Base-by-base conservation (phyloP, 805 yeast genomes). In the Wickerhamiella musiphila region DNA sequence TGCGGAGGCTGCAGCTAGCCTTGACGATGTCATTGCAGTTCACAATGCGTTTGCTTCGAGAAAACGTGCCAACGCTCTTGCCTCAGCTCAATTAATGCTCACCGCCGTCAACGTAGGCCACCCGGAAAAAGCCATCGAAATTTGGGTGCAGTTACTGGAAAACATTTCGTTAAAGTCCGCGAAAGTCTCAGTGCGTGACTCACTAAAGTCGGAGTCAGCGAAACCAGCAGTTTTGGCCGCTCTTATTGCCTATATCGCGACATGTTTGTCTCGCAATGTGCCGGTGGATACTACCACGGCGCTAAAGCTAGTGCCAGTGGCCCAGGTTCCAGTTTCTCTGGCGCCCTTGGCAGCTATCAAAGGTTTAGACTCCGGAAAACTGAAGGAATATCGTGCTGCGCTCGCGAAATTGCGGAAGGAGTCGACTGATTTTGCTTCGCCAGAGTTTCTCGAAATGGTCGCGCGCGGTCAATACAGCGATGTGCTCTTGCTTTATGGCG, bases 61-160 rank as follows among this genome's bases (percentile, higher is more conserved):
- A 4, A n/a, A 14, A 11, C 23, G 27, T 15, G 41, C 36, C 13
- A 38, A 35, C 28, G 17, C 28, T 13, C 23, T 33, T 23, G 32
- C 40, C 25, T 40, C 45, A 22, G 40, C 49, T 3, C 31, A 40
- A 15, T 35, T 45, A 5, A 44, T 47, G 17, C 33, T 47, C 33
- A 19, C 37, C 18, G 45, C 47, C 17, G 29, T 52, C 10, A 31
- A 39, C 21, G 30, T 33, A 2, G 51, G 48, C 17, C 18, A 32
- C 22, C 41, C 46, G 7, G 44, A 43, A n/a, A 27, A 32, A 24
- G 56, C 48, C 11, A 33, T 51, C 8, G 53, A 52, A 27, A 35
- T 44, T 12, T 52, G 57, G 57, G 51, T 52, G 18, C 44, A 44
- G 14, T 43, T 49, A 27, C 41, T 49, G n/a, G 56, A 52, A 37